Evolutionary conservation across 768 basidiomycete species (phyloP), one percentile per base, ranked within the genome.

Genomic region (Fomitopsis serialis): DNA sequence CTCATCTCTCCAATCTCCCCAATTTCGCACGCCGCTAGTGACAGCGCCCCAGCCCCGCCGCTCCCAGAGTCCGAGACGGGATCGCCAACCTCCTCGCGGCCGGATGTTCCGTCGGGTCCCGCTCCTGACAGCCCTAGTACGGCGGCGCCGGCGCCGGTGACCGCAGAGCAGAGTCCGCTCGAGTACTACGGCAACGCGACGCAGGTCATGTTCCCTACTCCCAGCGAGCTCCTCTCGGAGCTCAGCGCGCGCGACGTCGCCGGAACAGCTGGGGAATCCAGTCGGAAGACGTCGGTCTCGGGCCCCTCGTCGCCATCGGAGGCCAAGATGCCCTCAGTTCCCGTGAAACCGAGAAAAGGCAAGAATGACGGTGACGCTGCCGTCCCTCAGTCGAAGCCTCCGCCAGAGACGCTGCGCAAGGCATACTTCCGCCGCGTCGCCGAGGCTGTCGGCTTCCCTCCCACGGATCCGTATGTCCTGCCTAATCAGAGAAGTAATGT

Each of bases 211-310:
- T 85, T 87, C 58, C 85, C 78, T 1, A 87, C 85, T 0, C 85
- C 85, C 1, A 80, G 78, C 35, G 83, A 86, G 58, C 70, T 87
- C 27, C 75, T 87, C 47, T 69, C 70, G 25, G 74, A 82, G 40
- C 66, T 79, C 21, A 64, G 70, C 1, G 55, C 62, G 11, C 61
- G 59, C 36, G 60, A 52, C 21, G 51, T 24, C 19, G 23, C n/a
- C 35, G 49, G 37, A 5, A 15, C 36, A 10, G 22, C 25, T 6
- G 23, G 13, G 8, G 19, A 24, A 5, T 23, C 25, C 34, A 27
- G 47, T 22, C 37, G 37, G 22, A 13, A 54, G 29, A 25, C 37
- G n/a, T 8, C 47, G 2, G 24, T 27, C 5, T 34, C 43, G 37
- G 29, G 32, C 45, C 17, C 25, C 15, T 45, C 37, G 29, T 6